A percentile compares a stretch with the other conserved stretches of the same genome.
These are phyloP conservation scores for Umbelopsis sp. DNA, from an alignment of 371 early-diverging fungal genomes.

Conservation along the genomic window DNA sequence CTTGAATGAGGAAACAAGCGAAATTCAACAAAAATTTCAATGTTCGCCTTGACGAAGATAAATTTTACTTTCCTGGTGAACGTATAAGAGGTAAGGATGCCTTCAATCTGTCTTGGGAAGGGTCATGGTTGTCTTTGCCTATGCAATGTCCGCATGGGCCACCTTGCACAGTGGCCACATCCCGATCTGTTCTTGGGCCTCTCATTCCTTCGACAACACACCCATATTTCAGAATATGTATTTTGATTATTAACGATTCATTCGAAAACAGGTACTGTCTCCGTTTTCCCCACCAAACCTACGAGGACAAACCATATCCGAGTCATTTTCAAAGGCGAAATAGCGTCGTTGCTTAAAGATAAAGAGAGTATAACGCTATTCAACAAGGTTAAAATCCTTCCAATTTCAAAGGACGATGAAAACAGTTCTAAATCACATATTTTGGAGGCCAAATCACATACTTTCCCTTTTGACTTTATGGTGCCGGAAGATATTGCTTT, in stretches of 20 bases:
- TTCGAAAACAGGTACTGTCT: constrained; percentile 35
- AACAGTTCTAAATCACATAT: constrained; percentile 22
- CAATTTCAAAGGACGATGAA: constrained; percentile 24
- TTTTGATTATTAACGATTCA: background rate
- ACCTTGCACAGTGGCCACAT: background rate
- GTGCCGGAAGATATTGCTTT: constrained; percentile 43
- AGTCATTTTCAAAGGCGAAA: constrained; percentile 42
- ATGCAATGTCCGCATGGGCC: background rate
- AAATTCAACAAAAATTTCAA: constrained; percentile 35
- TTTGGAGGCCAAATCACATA: constrained; percentile 41
- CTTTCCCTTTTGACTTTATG: constrained; percentile 43
- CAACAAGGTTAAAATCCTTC: constrained; percentile 31
- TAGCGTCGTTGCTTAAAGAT: constrained; percentile 39
- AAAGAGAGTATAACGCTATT: constrained; percentile 45
- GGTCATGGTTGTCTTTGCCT: background rate
- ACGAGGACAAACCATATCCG: constrained; percentile 50
- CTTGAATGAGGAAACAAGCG: constrained; percentile 17
- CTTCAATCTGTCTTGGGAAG: too few relatives aligned
- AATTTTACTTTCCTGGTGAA: constrained; percentile 55
- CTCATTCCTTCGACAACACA: background rate
- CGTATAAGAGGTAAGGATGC: constrained; percentile 42
- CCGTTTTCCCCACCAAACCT: constrained; percentile 42
- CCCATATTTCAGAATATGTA: background rate
- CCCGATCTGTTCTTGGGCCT: background rate
- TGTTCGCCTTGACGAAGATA: constrained; percentile 49